A percentile compares a stretch with the other conserved stretches of the same genome.
Evolutionary conservation across 176 grass and related monocot species (phyloP).

Genomic region (Ananas comosus): DNA sequence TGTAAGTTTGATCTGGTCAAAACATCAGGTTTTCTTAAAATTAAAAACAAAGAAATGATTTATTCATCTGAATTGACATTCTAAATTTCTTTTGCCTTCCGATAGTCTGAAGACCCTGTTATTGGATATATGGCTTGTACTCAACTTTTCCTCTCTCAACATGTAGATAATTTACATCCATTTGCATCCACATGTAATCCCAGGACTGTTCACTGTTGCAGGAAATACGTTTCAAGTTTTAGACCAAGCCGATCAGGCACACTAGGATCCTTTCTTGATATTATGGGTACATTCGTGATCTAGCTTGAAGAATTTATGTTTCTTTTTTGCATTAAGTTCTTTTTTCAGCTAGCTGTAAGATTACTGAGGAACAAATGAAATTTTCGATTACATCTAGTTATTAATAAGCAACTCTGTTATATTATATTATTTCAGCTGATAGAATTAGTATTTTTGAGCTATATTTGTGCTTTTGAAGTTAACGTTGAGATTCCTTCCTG

Average conservation of each 20-base stretch:
- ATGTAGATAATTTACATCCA: neutral
- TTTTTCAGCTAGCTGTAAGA: too few relatives aligned
- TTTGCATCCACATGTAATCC: neutral
- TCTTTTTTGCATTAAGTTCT: too few relatives aligned
- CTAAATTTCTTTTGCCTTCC: neutral
- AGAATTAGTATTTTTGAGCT: neutral
- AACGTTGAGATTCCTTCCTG: neutral
- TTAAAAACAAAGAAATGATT: neutral
- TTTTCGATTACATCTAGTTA: neutral
- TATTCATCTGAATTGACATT: neutral
- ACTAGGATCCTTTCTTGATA: slow-evolving; percentile 69
- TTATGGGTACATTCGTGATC: slow-evolving; percentile 47
- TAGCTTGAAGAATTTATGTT: neutral
- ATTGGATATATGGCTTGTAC: neutral
- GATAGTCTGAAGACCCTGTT: neutral
- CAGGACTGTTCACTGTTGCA: slow-evolving; percentile 16
- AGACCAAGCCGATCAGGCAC: slow-evolving; percentile 49
- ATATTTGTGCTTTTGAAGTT: neutral
- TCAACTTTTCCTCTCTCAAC: neutral
- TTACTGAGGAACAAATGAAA: neutral
- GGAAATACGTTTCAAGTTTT: slow-evolving; percentile 90
- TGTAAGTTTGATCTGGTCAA: neutral
- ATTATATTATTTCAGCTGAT: neutral
- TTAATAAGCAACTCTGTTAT: neutral
- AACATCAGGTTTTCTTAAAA: neutral